Evolutionary conservation across 768 basidiomycete species (phyloP), one percentile per base, ranked within the genome.

Genomic region (Xerocomus potaroensis): DNA sequence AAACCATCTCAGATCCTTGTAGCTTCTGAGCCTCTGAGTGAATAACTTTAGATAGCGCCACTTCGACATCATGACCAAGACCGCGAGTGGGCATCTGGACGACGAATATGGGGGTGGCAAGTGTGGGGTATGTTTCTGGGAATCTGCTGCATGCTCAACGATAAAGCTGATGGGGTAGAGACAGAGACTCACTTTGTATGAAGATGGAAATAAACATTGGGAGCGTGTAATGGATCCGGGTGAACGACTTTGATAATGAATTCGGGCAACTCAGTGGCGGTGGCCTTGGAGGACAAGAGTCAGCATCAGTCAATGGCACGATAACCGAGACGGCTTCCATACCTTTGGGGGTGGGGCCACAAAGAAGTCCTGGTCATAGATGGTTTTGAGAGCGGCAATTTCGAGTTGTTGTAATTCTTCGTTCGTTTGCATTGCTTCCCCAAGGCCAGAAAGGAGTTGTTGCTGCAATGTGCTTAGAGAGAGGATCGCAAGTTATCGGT

Each of bases 101-200:
- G 7, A 76, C 71, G 54, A 91, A 86, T 1, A 73, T 77, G 7
- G 88, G 83, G 32, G 73, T 77, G 22, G 85, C 81, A 43, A 84
- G 76, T 5, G 69, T 69, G n/a, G 89, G 89, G 59, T 91, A 91
- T 43, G 87, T 88, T 66, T 82, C 87, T 3, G 89, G 87, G 48
- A 91, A 80, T 63, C 87, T 90, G 30, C 1, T 35, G 49, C 30
- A 21, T 14, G 14, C 19, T 43, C 51, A 48, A 43, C 29, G 35
- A 34, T 5, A 23, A 55, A 32, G 22, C 14, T 15, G 11, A n/a
- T 40, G n/a, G 18, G 23, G 22, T 9, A n/a, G 36, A 55, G 18
- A 39, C 76, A 12, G 5, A 37, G 11, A 12, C 57, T 60, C n/a
- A 90, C 88, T 80, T 87, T 50, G 80, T 78, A 61, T 83, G 79